Evolutionary conservation across 2,329 filamentous ascomycete species (phyloP).

Genomic region (Fusarium clavum): DNA sequence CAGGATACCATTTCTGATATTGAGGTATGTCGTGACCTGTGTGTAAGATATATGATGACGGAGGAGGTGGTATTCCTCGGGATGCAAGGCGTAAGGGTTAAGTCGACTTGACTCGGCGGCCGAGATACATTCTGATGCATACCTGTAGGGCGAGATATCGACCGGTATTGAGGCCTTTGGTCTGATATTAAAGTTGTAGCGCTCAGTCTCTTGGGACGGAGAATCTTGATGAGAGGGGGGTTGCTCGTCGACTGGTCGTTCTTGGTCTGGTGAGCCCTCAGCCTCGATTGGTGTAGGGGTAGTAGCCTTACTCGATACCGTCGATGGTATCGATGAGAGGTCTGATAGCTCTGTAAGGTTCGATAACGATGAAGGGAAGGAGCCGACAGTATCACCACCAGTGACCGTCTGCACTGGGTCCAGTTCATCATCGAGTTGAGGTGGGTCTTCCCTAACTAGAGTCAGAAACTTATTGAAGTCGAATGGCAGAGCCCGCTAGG

Average conservation of each 20-base stretch:
- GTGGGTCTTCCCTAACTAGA: slow-evolving; percentile 37
- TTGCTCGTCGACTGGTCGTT: slow-evolving; percentile 39
- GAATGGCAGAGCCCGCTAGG: slow-evolving; percentile 2
- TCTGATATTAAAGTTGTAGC: slow-evolving; percentile 67
- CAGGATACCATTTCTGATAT: slow-evolving; percentile 94
- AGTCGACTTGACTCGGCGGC: slow-evolving; percentile 91
- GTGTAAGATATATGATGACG: slow-evolving; percentile 84
- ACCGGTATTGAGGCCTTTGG: slow-evolving; percentile 87
- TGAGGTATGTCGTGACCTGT: slow-evolving; percentile 95
- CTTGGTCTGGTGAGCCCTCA: slow-evolving; percentile 43
- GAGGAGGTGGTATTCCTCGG: slow-evolving; percentile 83
- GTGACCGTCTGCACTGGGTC: slow-evolving; percentile 26
- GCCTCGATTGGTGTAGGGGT: slow-evolving; percentile 69
- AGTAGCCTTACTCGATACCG: slow-evolving; percentile 71
- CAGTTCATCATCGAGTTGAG: slow-evolving; percentile 35
- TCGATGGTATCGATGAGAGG: slow-evolving; percentile 64
- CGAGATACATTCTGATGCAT: slow-evolving; percentile 90
- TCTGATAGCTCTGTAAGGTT: slow-evolving; percentile 67
- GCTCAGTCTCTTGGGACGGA: slow-evolving; percentile 50
- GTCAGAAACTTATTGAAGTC: slow-evolving; percentile 20
- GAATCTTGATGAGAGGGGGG: slow-evolving; percentile 36
- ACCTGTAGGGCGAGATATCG: slow-evolving; percentile 77
- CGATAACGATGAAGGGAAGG: slow-evolving; percentile 66
- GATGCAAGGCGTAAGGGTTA: slow-evolving; percentile 88
- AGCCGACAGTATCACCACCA: slow-evolving; percentile 50